phyloP scores from a whole-genome alignment of 2,329 filamentous ascomycete species.

The Calonectria crousiana region DNA sequence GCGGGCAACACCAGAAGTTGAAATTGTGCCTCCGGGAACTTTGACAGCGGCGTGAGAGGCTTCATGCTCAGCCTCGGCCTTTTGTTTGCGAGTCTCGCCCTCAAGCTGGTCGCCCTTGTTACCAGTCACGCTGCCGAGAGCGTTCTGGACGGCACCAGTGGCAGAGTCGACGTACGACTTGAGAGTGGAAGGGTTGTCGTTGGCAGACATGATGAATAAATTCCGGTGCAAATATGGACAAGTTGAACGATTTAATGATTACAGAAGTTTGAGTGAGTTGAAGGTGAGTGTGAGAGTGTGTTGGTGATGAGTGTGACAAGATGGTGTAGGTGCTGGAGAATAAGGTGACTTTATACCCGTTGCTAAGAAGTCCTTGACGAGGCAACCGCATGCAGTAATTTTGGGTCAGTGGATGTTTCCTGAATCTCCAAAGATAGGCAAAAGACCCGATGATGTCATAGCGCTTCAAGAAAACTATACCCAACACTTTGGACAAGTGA shows the following conservation, averaged over 20 bases:
- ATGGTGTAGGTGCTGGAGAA: conserved; percentile 38
- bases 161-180: conserved; percentile 83
- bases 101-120: conserved; percentile 75
- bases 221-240: conserved; percentile 20
- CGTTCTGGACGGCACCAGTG: conserved; percentile 78
- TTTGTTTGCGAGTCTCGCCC: conserved; percentile 73
- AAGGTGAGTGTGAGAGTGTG: neutral
- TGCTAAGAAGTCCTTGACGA: conserved; percentile 27
- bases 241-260: neutral
- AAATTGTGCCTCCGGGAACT: conserved; percentile 78
- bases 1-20: conserved; percentile 75
- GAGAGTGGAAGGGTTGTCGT: conserved; percentile 74
- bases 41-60: conserved; percentile 82
- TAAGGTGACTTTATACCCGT: conserved; percentile 35
- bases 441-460: conserved; percentile 40
- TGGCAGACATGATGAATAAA: conserved; percentile 44
- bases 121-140: conserved; percentile 79
- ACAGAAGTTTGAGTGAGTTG: neutral
- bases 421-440: neutral
- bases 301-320: neutral
- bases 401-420: conserved; percentile 10
- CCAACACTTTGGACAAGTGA: neutral
- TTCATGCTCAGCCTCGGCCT: conserved; percentile 76
- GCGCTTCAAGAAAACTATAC: conserved; percentile 5
- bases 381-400: conserved; percentile 17